Base-by-base conservation (phyloP, 192 early-diverging fungal genomes). In the Dimargaris cristalligena region DNA sequence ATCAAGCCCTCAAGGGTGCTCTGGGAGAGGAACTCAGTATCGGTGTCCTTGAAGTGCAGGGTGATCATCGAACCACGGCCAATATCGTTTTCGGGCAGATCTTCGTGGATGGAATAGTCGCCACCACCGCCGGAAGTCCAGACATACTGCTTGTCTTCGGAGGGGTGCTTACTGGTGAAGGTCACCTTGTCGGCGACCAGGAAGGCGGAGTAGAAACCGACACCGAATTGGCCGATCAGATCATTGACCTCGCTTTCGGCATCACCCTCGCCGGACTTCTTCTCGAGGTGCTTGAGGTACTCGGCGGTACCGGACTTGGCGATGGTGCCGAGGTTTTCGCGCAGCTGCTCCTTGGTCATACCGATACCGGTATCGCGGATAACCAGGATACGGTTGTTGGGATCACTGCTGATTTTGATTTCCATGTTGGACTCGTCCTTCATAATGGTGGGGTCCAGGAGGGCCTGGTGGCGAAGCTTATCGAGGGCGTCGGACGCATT, bases 121-220 rank as follows among this genome's bases (percentile, higher is more conserved):
- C 82, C 83, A 25, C 91, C 84, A n/a, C 91, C 92, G 33, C 80
- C 78, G 30, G 91, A 93, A 64, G 90, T 82, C 96, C 96, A 99
- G 62, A 96, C 80, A 74, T 90, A 81, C 66, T 97, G 94, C 60
- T 82, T 78, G 62, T 61, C 62, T 34, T 82, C 81, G 30, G 80
- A 84, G 30, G 84, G 80, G 62, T 85, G 78, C 72, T 97, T 97
- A 52, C 83, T 85, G 30, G 86, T 82, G 18, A 99, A 94, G 8
- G 82, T 78, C 33, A 99, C 93, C 70, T 82, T 84, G 75, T 99
- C 94, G 31, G 94, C 94, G 18, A 92, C 89, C 71, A 94, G 76
- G 68, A 92, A 99, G 18, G 89, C 91, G 31, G 91, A 94, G 78
- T 99, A 99, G 74, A 99, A 99, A 33, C 96, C 94, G 30, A 97